These are phyloP conservation scores for Tolypocladium paradoxum DNA, from an alignment of 2,329 filamentous ascomycete genomes.

Conservation along the genomic window DNA sequence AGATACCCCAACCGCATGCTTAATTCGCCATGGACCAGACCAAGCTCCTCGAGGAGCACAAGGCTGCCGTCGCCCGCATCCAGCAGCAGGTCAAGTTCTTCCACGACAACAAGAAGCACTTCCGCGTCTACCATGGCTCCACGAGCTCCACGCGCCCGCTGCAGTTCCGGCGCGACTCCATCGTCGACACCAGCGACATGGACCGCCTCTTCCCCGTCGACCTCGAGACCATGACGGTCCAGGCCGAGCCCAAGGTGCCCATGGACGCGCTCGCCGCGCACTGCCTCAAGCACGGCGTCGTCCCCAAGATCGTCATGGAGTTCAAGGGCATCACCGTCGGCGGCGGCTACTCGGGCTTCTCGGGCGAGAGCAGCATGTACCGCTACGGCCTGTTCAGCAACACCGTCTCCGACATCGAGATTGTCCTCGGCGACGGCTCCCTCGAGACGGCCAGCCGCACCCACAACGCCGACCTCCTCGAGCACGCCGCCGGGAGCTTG, in stretches of 20 bases:
- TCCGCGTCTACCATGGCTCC: constrained; percentile 50
- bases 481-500: constrained; percentile 40
- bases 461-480: constrained; percentile 37
- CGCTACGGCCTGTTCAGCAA: constrained; percentile 45
- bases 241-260: constrained; percentile 48
- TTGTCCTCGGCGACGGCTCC: constrained; percentile 42
- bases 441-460: constrained; percentile 34
- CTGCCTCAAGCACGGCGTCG: constrained; percentile 36
- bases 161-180: constrained; percentile 22
- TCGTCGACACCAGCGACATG: constrained; percentile 44
- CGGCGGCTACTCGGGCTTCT: constrained; percentile 43
- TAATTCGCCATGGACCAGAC: not conserved
- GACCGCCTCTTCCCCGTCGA: constrained; percentile 43
- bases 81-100: constrained; percentile 16
- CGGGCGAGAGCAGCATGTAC: constrained; percentile 46
- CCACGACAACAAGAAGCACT: constrained; percentile 27
- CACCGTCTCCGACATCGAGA: constrained; percentile 40
- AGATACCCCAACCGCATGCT: not conserved
- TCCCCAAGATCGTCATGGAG: constrained; percentile 48
- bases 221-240: constrained; percentile 30
- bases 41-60: constrained; percentile 16
- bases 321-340: constrained; percentile 51
- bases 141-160: constrained; percentile 48
- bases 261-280: constrained; percentile 45
- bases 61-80: constrained; percentile 13